Conservation (phyloP, 2,329 filamentous ascomycete genomes). For the Cordyceps sp. region DNA sequence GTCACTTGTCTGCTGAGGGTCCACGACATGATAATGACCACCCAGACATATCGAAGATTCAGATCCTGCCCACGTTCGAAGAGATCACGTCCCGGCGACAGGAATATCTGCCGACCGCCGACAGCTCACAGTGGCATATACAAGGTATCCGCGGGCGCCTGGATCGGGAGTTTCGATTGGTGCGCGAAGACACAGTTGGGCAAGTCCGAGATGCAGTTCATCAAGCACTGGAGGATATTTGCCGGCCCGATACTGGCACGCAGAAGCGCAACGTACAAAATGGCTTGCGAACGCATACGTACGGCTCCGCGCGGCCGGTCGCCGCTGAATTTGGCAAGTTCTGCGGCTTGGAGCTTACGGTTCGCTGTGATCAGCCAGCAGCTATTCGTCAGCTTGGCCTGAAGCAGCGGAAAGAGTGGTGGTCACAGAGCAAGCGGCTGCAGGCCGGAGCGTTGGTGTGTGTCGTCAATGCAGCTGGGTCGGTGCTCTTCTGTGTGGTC, state of each 20-base stretch:
- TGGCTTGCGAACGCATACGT: conserved; percentile 11
- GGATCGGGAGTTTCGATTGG: conserved; percentile 36
- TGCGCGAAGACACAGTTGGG: conserved; percentile 37
- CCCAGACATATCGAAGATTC: conserved; percentile 25
- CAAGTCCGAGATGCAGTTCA: conserved; percentile 32
- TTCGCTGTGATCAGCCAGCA: conserved; percentile 28
- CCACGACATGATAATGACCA: conserved; percentile 33
- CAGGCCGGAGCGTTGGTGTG: conserved; percentile 32
- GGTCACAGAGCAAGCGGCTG: conserved; percentile 30
- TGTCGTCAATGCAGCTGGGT: conserved; percentile 21
- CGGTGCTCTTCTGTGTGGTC: conserved; percentile 24
- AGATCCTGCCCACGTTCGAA: conserved; percentile 28
- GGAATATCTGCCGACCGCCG: conserved; percentile 26
- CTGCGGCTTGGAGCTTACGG: conserved; percentile 25
- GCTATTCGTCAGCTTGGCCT: conserved; percentile 6
- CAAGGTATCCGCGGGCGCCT: conserved; percentile 28
- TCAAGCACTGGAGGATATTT: conserved; percentile 18
- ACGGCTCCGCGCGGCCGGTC: conserved; percentile 13
- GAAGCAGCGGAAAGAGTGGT: conserved; percentile 27
- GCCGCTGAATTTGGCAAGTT: conserved; percentile 17
- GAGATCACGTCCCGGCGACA: conserved; percentile 25
- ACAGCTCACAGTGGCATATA: conserved; percentile 17
- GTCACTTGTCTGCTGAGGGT: conserved; percentile 13
- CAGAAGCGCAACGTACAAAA: conserved; percentile 5
- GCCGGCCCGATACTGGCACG: conserved; percentile 2